These are phyloP conservation scores for Pontederia paniculata DNA, from an alignment of 176 grass and related monocot genomes.

Conservation along the genomic window DNA sequence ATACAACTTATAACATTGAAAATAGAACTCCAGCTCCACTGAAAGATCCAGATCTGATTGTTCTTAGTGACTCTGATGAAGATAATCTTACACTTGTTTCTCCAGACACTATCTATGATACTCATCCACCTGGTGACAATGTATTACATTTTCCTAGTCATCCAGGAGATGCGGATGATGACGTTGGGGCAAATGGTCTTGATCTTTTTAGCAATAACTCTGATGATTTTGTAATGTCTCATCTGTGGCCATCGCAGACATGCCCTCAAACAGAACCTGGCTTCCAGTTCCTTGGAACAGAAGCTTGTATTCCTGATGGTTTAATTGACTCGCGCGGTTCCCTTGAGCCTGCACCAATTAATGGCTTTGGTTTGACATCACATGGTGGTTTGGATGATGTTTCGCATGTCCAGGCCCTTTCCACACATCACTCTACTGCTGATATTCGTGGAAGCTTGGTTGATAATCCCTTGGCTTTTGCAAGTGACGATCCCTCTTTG, in stretches of 20 bases:
- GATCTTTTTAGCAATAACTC: conserved; percentile 29
- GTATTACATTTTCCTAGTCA: conserved; percentile 16
- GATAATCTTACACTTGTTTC: conserved; percentile 43
- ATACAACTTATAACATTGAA: conserved; percentile 11
- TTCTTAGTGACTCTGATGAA: conserved; percentile 88
- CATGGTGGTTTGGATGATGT: conserved; percentile 18
- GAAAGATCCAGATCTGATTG: conserved; percentile 47
- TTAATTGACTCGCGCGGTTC: conserved; percentile 22
- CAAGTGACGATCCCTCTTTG: conserved; percentile 24
- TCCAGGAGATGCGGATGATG: conserved; percentile 29
- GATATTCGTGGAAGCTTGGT: conserved; percentile 8
- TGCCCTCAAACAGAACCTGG: conserved; percentile 18
- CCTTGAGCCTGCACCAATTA: conserved; percentile 18
- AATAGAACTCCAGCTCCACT: conserved; percentile 26
- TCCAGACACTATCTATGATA: conserved; percentile 24
- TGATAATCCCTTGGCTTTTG: conserved; percentile 27
- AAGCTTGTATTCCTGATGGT: conserved; percentile 19
- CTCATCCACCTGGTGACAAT: conserved; percentile 10
- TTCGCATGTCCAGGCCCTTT: conserved; percentile 8
- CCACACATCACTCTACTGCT: background rate
- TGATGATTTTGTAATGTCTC: conserved; percentile 42
- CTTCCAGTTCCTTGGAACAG: conserved; percentile 21
- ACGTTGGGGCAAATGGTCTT: conserved; percentile 17
- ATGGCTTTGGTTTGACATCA: conserved; percentile 20
- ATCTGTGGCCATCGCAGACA: conserved; percentile 42